These are phyloP conservation scores for Rhynchospora pubera DNA, from an alignment of 176 grass and related monocot species.

Conservation along the genomic window DNA sequence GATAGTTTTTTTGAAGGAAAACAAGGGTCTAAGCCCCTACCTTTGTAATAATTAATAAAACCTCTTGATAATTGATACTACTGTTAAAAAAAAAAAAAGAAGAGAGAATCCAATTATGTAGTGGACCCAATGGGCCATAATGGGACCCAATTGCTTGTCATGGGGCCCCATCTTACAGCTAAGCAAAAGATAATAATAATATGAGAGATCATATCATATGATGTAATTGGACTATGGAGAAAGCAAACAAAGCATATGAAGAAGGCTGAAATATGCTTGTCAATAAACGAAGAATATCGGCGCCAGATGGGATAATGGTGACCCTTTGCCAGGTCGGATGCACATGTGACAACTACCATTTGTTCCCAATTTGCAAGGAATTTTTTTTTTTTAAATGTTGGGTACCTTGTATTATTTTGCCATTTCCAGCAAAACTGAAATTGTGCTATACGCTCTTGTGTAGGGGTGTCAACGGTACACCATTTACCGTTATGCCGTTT, in stretches of 20 bases:
- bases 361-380: not conserved
- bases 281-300: not conserved
- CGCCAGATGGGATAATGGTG: not conserved
- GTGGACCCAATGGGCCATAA: not conserved
- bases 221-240: not conserved
- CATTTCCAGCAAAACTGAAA: not conserved
- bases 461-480: no score
- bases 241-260: not conserved
- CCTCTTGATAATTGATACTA: no score
- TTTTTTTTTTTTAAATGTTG: not conserved
- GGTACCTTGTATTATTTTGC: not conserved
- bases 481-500: no score
- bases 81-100: no score
- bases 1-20: no score
- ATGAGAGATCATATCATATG: not conserved
- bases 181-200: not conserved
- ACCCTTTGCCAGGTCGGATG: not conserved
- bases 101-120: not conserved
- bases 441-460: no score
- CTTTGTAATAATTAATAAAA: no score
- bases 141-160: not conserved
- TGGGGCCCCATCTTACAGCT: not conserved
- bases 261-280: slow-evolving; percentile 7
- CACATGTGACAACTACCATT: slow-evolving; percentile 2
- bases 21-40: no score